Evolutionary conservation across 2,329 filamentous ascomycete species (phyloP).

Genomic region (Cylindrodendrum hubeiense): DNA sequence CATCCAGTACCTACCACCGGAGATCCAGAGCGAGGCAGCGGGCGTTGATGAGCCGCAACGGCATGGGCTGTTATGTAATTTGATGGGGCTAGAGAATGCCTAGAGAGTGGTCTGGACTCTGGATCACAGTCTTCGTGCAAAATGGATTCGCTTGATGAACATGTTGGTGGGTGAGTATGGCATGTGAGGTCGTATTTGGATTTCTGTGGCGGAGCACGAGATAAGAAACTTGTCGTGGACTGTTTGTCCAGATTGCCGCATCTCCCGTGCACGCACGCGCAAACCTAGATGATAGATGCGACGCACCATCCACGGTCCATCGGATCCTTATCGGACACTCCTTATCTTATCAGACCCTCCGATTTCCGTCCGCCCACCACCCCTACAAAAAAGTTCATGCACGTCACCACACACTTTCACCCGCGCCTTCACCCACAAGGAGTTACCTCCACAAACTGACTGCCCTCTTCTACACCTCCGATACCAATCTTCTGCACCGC

Average conservation of each 20-base stretch:
- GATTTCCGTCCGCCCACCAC: neutral
- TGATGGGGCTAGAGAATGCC: neutral
- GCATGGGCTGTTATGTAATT: constrained; percentile 17
- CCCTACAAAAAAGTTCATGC: constrained; percentile 22
- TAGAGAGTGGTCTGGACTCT: neutral
- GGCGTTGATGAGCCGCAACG: constrained; percentile 18
- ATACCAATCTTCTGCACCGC: neutral
- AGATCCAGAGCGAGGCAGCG: constrained; percentile 4
- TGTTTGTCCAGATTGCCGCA: neutral
- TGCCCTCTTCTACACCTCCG: neutral
- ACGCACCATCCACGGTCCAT: neutral
- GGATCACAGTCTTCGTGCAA: neutral
- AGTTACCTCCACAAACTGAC: neutral
- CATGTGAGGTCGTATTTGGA: neutral
- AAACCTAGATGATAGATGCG: neutral
- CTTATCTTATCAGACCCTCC: constrained; percentile 31
- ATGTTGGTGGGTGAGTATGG: neutral
- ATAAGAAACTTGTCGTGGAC: neutral
- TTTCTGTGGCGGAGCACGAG: neutral
- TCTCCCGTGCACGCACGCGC: neutral
- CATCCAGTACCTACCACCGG: neutral
- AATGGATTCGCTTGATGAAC: neutral
- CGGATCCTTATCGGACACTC: neutral
- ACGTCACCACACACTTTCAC: constrained; percentile 9
- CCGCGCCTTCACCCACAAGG: neutral